Evolutionary conservation across 2,329 filamentous ascomycete genomes (phyloP), one percentile per base, ranked within the genome.

Genomic region (Mollisiaceae sp.): DNA sequence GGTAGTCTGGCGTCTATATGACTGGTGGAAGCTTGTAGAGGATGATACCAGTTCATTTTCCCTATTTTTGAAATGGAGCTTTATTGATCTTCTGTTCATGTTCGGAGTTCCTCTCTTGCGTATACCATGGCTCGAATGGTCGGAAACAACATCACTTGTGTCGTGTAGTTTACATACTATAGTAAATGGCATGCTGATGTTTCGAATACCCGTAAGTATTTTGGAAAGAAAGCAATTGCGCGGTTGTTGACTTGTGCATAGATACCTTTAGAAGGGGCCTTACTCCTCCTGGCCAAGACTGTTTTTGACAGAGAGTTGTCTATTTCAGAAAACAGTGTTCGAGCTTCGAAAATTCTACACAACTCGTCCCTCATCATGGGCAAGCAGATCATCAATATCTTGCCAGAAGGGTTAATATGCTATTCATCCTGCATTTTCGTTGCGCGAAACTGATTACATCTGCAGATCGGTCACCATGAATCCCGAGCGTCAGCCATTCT

Each of bases 111-210:
- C 96, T 20, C 86, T 91, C 71, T 79, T 99, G 73, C 88, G 92
- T 77, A 97, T 99, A 84, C 95, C 95, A 65, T 99, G 95, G 96
- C 83, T 99, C 65, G 93, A 98, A 81, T 92, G 94, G 82, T 92
- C 92, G n/a, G 71, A 73, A 45, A 54, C 62, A 35, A 52, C 91
- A 92, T 74, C 85, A 86, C 41, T 89, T 89, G 81, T 86, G 38
- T 79, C 94, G 24, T 96, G 95, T 74, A 78, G 91, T 56, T 71
- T 84, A 3, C 93, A 97, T 77, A 85, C 90, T 2, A 75, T 91
- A 1, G 78, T 91, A 60, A 93, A 97, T 80, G 91, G 89, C 72
- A 89, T 97, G 82, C 81, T 97, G 72, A 97, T 97, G 94, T 97
- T 97, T 77, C 90, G 93, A 69, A 90, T 98, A 67, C 90, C 91